Evolutionary conservation across 495 filamentous ascomycete species (phyloP).

Genomic region (Penicillium verhagenii): DNA sequence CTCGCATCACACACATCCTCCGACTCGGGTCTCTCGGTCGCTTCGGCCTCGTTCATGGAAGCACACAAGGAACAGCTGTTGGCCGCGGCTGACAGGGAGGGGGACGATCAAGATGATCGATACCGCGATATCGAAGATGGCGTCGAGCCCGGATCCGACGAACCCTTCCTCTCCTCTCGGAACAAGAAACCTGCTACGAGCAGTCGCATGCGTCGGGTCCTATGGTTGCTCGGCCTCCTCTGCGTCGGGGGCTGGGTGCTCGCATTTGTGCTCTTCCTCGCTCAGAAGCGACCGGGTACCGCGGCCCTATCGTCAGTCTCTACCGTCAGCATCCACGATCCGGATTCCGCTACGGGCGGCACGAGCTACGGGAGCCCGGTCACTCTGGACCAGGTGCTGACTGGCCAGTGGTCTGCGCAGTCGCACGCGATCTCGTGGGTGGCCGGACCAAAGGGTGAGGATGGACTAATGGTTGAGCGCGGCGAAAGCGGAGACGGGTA

Average conservation of each 20-base stretch:
- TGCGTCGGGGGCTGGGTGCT: slow-evolving; percentile 77
- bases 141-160: slow-evolving; percentile 20
- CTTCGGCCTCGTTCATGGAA: slow-evolving; percentile 32
- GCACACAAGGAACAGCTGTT: slow-evolving; percentile 24
- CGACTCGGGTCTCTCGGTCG: slow-evolving; percentile 41
- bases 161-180: slow-evolving; percentile 27
- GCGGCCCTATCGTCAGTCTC: slow-evolving; percentile 21
- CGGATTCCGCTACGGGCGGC: slow-evolving; percentile 63
- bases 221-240: slow-evolving; percentile 66
- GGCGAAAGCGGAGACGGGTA: slow-evolving; percentile 61
- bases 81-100: slow-evolving; percentile 6
- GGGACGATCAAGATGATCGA: slow-evolving; percentile 18
- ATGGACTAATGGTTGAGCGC: slow-evolving; percentile 76
- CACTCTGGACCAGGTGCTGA: slow-evolving; percentile 76
- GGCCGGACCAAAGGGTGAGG: slow-evolving; percentile 76
- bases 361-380: slow-evolving; percentile 73
- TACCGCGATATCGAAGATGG: slow-evolving; percentile 45
- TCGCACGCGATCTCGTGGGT: slow-evolving; percentile 85
- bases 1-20: slow-evolving; percentile 31
- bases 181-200: slow-evolving; percentile 23
- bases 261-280: slow-evolving; percentile 73
- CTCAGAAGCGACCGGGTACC: slow-evolving; percentile 37
- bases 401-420: slow-evolving; percentile 65
- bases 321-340: slow-evolving; percentile 40
- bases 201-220: slow-evolving; percentile 53